These are phyloP conservation scores for Fusarium nisikadoi DNA, from an alignment of 2,329 filamentous ascomycete species.

Conservation along the genomic window DNA sequence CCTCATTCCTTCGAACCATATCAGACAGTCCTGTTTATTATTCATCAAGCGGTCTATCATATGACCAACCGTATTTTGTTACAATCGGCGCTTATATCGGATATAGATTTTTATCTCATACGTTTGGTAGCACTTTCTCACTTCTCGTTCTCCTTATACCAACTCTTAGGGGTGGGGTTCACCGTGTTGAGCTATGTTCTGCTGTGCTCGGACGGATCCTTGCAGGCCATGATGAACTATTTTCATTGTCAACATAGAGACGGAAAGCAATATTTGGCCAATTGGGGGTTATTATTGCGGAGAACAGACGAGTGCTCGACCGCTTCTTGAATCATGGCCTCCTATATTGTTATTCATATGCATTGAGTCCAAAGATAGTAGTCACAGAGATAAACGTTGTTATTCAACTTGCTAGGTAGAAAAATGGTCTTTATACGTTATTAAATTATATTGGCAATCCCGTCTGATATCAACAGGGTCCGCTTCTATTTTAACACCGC, in stretches of 20 bases:
- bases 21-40: not conserved
- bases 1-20: not conserved
- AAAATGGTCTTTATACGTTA: not conserved
- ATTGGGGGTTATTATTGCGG: not conserved
- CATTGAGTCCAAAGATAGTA: not conserved
- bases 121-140: constrained; percentile 12
- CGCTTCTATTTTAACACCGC: not conserved
- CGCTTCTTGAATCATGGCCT: not conserved
- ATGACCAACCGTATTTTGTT: not conserved
- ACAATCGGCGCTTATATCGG: not conserved
- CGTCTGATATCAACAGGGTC: not conserved
- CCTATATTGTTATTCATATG: not conserved
- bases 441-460: constrained; percentile 4
- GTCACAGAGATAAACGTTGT: not conserved
- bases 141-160: not conserved
- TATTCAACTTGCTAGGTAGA: not conserved
- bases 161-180: not conserved
- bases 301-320: not conserved
- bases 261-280: not conserved
- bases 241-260: not conserved
- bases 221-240: not conserved
- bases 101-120: not conserved
- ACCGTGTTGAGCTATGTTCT: not conserved
- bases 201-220: not conserved
- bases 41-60: constrained; percentile 7